Conservation (phyloP, 1,139 yeast species). For the Pichiaceae sp. region DNA sequence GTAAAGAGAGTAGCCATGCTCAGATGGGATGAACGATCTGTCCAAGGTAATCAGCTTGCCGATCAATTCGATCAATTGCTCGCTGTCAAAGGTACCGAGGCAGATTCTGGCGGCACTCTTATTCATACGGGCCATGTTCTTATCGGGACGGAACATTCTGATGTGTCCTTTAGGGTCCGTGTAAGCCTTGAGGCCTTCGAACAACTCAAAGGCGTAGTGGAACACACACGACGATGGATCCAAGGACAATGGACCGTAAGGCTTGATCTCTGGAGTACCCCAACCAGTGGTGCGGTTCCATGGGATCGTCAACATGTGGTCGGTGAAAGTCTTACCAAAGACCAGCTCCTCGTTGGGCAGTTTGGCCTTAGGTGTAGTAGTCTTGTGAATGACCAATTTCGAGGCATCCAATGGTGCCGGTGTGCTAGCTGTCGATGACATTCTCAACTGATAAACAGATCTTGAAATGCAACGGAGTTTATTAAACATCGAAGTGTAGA, state of each 20-base stretch:
- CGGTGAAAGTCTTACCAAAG: constrained; percentile 82
- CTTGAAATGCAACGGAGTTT: neutral
- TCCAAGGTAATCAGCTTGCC: constrained; percentile 70
- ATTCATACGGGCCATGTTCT: constrained; percentile 88
- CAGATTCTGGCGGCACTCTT: constrained; percentile 80
- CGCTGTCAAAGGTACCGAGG: constrained; percentile 75
- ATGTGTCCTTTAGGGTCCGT: constrained; percentile 55
- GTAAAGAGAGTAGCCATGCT: constrained; percentile 83
- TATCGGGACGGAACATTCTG: constrained; percentile 83
- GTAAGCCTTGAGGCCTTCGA: constrained; percentile 96
- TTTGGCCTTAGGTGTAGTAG: constrained; percentile 52
- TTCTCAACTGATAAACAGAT: constrained; percentile 8
- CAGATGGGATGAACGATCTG: constrained; percentile 68
- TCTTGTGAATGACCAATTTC: constrained; percentile 50
- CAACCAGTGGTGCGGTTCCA: constrained; percentile 79
- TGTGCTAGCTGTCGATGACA: constrained; percentile 26
- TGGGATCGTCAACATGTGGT: constrained; percentile 84
- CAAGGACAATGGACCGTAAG: constrained; percentile 65
- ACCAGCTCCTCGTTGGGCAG: constrained; percentile 69
- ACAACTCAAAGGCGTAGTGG: constrained; percentile 91
- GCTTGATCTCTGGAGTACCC: constrained; percentile 78
- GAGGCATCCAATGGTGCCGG: constrained; percentile 56
- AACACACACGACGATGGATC: constrained; percentile 88
- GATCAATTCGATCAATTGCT: constrained; percentile 65
- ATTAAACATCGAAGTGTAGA: neutral